Conservation (phyloP, 2,329 filamentous ascomycete species). For the Aureobasidium musti region DNA sequence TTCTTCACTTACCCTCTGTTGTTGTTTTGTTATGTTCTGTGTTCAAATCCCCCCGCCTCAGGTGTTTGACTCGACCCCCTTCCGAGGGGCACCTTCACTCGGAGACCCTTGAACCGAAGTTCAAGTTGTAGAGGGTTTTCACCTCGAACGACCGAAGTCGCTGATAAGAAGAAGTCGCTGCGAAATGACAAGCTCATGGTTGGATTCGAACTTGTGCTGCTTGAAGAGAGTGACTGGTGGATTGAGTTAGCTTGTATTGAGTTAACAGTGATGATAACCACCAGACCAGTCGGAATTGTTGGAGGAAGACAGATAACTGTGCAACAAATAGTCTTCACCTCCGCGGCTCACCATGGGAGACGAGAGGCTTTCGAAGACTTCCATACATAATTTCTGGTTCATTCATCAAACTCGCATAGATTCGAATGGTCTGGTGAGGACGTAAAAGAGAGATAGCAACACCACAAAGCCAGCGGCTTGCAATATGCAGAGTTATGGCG, state of each 20-base stretch:
- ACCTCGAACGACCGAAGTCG: neutral
- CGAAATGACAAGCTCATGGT: slow-evolving; percentile 9
- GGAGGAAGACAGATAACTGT: no score
- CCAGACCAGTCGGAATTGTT: slow-evolving; percentile 8
- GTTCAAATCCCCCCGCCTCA: slow-evolving; percentile 14
- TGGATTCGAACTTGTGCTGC: slow-evolving; percentile 1
- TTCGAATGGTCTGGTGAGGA: no score
- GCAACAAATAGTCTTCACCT: neutral
- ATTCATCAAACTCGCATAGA: no score
- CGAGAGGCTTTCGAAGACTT: neutral
- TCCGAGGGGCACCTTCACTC: slow-evolving; percentile 4
- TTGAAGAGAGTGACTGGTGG: neutral
- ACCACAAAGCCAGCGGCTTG: no score
- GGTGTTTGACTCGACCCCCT: slow-evolving; percentile 5
- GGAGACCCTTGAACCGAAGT: slow-evolving; percentile 10
- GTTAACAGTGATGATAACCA: neutral
- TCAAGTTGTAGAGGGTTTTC: slow-evolving; percentile 17
- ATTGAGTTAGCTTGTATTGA: neutral
- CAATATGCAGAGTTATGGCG: neutral
- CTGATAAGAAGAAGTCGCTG: slow-evolving; percentile 1
- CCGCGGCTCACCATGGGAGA: neutral
- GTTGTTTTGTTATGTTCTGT: neutral
- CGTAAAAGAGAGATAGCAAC: no score
- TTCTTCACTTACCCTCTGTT: slow-evolving; percentile 4
- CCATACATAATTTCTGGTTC: no score